Evolutionary conservation across 805 yeast genomes (phyloP).

Genomic region (Candida parachauliodes): DNA sequence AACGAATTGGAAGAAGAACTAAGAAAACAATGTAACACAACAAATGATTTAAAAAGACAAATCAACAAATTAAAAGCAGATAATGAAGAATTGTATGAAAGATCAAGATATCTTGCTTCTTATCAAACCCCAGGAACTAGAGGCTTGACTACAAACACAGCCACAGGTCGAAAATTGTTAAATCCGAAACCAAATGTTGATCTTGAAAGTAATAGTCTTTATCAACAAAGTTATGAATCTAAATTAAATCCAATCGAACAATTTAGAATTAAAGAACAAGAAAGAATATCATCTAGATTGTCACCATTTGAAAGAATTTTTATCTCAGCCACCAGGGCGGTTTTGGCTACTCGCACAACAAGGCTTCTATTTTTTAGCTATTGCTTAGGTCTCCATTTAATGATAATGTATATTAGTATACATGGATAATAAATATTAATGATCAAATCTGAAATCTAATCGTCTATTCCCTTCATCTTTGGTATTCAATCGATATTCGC

Average conservation of each 20-base stretch:
- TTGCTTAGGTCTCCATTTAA: constrained; percentile 68
- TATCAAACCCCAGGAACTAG: constrained; percentile 22
- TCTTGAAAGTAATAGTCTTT: constrained; percentile 54
- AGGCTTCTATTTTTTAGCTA: constrained; percentile 71
- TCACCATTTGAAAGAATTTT: constrained; percentile 79
- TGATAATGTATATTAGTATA: constrained; percentile 61
- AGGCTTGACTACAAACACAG: constrained; percentile 2
- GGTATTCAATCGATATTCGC: constrained; percentile 42
- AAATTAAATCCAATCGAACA: constrained; percentile 80
- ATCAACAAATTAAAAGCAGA: constrained; percentile 63
- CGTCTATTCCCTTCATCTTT: constrained; percentile 56
- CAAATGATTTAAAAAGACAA: constrained; percentile 63
- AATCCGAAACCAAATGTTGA: constrained; percentile 37
- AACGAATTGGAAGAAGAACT: constrained; percentile 81
- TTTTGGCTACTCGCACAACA: constrained; percentile 70
- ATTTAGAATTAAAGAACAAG: constrained; percentile 74
- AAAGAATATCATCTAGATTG: constrained; percentile 65
- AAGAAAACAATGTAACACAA: constrained; percentile 50
- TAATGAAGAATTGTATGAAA: constrained; percentile 75
- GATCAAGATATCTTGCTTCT: constrained; percentile 63
- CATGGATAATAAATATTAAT: constrained; percentile 12
- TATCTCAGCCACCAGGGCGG: constrained; percentile 64
- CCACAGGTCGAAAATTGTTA: constrained; percentile 16
- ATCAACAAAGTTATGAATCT: constrained; percentile 66
- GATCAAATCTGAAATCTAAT: constrained; percentile 43